These are phyloP conservation scores for Kazachstania viticola DNA, from an alignment of 805 yeast genomes.

Conservation along the genomic window DNA sequence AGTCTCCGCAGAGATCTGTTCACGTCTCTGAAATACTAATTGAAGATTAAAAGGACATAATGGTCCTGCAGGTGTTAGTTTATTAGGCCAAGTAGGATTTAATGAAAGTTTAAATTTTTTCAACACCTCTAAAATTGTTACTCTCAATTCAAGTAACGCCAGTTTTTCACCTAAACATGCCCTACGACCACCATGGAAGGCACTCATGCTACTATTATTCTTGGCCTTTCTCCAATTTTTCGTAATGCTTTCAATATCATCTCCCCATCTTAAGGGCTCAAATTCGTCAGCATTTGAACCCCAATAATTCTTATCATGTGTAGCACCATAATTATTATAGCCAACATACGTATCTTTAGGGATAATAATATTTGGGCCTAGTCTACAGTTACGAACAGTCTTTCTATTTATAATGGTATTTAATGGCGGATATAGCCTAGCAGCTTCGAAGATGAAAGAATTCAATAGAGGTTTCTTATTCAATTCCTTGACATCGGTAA, in stretches of 20 bases:
- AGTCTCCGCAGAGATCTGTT: too few relatives aligned
- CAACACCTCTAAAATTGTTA: slow-evolving; percentile 30
- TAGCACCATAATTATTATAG: slow-evolving; percentile 41
- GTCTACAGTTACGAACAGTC: slow-evolving; percentile 28
- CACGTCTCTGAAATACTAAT: slow-evolving; percentile 12
- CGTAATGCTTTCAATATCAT: slow-evolving; percentile 26
- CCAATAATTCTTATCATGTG: slow-evolving; percentile 36
- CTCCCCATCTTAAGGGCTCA: slow-evolving; percentile 44
- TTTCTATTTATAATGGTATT: slow-evolving; percentile 44
- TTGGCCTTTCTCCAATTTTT: slow-evolving; percentile 34
- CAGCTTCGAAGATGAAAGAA: slow-evolving; percentile 50
- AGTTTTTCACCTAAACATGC: slow-evolving; percentile 52
- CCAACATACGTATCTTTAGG: slow-evolving; percentile 46
- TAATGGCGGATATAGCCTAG: slow-evolving; percentile 44
- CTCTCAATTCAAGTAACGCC: slow-evolving; percentile 37
- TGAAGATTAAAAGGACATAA: slow-evolving; percentile 35
- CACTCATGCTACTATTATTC: slow-evolving; percentile 34
- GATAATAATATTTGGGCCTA: slow-evolving; percentile 34
- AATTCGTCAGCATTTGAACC: slow-evolving; percentile 34
- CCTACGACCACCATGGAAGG: slow-evolving; percentile 49
- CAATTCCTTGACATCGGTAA: slow-evolving; percentile 28
- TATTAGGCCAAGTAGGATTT: slow-evolving; percentile 36
- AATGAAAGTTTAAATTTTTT: slow-evolving; percentile 27
- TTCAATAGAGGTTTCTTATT: slow-evolving; percentile 47
- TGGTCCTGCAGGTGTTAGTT: slow-evolving; percentile 49